Base-by-base conservation (phyloP, 169 alveolate species). In the Perkinsus chesapeaki region DNA sequence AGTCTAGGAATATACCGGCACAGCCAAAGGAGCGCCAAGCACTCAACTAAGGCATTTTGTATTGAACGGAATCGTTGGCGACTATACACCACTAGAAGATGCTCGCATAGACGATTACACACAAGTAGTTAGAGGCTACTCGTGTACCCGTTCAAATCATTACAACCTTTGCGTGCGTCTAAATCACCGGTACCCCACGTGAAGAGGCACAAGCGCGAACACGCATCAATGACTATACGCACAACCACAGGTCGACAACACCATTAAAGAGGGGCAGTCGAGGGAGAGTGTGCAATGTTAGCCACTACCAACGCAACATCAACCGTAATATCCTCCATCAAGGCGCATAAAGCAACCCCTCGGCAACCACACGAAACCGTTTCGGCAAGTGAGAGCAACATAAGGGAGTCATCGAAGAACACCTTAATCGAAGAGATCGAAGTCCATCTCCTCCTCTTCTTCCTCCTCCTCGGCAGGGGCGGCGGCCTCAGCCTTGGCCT, bases 371-470 rank as follows among this genome's bases (percentile, higher is more conserved):
- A 60, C 36, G 31, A 60, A 23, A 60, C 82, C 82, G 36, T 20
- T 60, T 23, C 31, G 82, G 82, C 82, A 60, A 23, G 82, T 60
- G 82, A 16, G 82, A 60, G 82, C 27, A 5, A 20, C 82, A 60
- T 20, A 27, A 23, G 82, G 82, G 12, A 27, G 27, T 60, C 82
- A 1, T 60, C 31, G 27, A 34, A 60, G 82, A 3, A 90, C 92
- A 19, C 92, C 48, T 91, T 95, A 97, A 93, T 97, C 99, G 94
- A 97, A 97, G 93, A 97, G 97, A 34, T 98, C 97, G 96, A 97
- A 97, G 34, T 99, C 99, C 97, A 98, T 96, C 94, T 97, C 99
- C 34, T 97, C 98, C 82, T 98, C 99, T 92, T 98, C 99, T 92
- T 99, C 99, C 94, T 98, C 99, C 91, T 96, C 99, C 60, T 96